Percentiles rank a stretch among this genome's conserved stretches.
phyloP scores from a whole-genome alignment of 768 basidiomycete genomes.

The Tulasnella sp. region DNA sequence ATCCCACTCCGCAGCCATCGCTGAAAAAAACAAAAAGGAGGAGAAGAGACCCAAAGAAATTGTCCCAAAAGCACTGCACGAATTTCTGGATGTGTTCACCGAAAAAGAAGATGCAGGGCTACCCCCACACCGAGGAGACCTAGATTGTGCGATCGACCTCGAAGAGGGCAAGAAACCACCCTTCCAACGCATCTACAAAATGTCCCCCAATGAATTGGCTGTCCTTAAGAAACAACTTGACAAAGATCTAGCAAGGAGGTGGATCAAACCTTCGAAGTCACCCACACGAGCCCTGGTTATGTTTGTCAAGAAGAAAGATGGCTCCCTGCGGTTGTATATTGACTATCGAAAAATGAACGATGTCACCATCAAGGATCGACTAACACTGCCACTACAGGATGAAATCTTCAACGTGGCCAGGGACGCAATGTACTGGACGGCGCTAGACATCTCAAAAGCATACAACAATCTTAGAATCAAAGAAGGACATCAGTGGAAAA shows the following conservation, averaged over 20 bases:
- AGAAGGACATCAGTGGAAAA: slow-evolving; percentile 30
- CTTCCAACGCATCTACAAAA: no score
- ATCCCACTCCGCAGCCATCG: no score
- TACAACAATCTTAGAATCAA: no score
- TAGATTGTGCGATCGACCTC: no score
- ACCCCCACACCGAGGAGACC: no score
- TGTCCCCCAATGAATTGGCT: no score
- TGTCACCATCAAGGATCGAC: background rate
- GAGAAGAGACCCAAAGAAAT: background rate
- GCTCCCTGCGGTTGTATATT: no score
- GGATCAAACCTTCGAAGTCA: background rate
- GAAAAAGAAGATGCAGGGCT: no score
- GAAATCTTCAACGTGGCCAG: background rate
- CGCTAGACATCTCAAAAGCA: slow-evolving; percentile 21
- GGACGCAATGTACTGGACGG: slow-evolving; percentile 1
- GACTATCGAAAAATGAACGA: no score
- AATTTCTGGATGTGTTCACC: no score
- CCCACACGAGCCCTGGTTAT: background rate
- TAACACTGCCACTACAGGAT: background rate
- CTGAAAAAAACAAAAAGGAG: no score
- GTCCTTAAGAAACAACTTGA: background rate
- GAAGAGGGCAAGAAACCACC: no score
- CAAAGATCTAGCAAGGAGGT: background rate
- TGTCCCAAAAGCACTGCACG: background rate
- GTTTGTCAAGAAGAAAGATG: background rate